Evolutionary conservation across 441 rosid species (phyloP).

Genomic region (Syzygium malaccense): DNA sequence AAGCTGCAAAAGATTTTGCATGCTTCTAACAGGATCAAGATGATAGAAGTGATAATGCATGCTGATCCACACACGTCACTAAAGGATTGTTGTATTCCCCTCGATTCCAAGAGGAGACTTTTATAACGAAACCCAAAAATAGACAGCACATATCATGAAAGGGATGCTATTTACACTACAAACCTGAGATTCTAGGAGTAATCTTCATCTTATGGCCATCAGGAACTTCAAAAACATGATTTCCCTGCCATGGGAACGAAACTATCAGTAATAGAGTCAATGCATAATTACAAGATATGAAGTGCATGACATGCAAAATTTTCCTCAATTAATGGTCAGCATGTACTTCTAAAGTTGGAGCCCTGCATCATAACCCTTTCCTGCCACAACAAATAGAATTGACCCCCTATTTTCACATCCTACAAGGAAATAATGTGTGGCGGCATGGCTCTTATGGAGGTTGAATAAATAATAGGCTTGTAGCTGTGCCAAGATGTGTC

Average conservation of each 20-base stretch:
- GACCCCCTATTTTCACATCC: background rate
- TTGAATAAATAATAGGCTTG: background rate
- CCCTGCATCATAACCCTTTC: background rate
- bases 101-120: background rate
- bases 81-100: background rate
- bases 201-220: conserved; percentile 67
- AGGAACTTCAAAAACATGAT: conserved; percentile 84
- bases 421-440: background rate
- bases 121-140: background rate
- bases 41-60: background rate
- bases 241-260: conserved; percentile 36
- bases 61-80: background rate
- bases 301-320: background rate
- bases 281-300: background rate
- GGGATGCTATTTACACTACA: background rate
- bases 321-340: background rate
- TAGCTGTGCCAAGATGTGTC: background rate
- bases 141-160: background rate
- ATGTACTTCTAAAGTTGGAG: background rate
- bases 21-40: background rate
- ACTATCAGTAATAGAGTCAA: background rate
- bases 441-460: background rate
- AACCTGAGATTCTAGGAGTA: conserved; percentile 59
- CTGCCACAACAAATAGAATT: background rate
- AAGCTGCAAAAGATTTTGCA: background rate